Evolutionary conservation across 495 filamentous ascomycete species (phyloP), one percentile per base, ranked within the genome.

Genomic region (Trichoderma gamsii): DNA sequence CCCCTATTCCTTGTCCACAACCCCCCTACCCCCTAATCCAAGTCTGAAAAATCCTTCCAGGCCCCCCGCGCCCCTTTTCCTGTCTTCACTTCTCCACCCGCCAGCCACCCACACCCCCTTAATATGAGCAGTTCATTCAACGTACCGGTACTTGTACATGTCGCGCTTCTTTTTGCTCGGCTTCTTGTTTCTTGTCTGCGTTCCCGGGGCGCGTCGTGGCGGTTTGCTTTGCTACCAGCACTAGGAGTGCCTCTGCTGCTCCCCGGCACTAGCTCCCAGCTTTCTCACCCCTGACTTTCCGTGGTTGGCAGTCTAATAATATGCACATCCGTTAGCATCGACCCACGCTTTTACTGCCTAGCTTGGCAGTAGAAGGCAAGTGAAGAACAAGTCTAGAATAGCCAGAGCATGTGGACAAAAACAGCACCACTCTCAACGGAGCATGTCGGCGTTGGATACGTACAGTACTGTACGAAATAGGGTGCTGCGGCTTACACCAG

Each of bases 31-130:
- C 44, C 44, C 44, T n/a, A 49, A n/a, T n/a, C 44, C 13, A 61
- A 32, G 12, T n/a, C 51, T 21, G 12, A n/a, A 8, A 56, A 61
- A 13, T 61, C 23, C 56, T 61, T 29, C 23, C 56, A 61, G 23
- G 23, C 56, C 56, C 56, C 44, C 56, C 56, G 56, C 56, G 56
- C 56, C 56, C 56, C 56, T 61, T 61, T 61, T 61, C 56, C 56
- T 12, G 23, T 21, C 27, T 12, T 61, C 56, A 0, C 56, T 25
- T 29, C 56, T 61, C 56, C 49, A 52, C 49, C 49, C 8, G 35
- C 35, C 18, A 52, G 27, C 56, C 56, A 61, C 56, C 56, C 56
- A 61, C 56, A 32, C 56, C 56, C 56, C 56, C 56, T 61, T 61
- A 61, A 61, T 61, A 18, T 61, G 56, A 2, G 56, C 56, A 61